Evolutionary conservation across 2,329 filamentous ascomycete genomes (phyloP).

Genomic region (Ophiostoma ulmi): DNA sequence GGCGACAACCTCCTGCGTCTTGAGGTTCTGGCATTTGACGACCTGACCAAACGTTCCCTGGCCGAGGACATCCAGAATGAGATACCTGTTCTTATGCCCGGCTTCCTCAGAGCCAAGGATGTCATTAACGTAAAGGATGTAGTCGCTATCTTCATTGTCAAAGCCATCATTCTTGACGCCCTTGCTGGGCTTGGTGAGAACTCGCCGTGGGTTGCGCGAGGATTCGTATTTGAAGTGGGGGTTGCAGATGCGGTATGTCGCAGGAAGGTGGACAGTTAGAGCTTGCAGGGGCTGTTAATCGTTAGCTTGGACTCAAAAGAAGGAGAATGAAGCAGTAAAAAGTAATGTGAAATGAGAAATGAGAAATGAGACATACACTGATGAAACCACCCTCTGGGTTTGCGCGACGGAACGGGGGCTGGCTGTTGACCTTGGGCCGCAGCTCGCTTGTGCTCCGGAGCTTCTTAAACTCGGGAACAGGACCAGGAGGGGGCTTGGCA

Average conservation of each 20-base stretch:
- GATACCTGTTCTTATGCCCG: constrained; percentile 95
- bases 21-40: constrained; percentile 97
- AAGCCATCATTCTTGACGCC: constrained; percentile 98
- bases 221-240: constrained; percentile 98
- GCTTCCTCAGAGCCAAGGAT: constrained; percentile 97
- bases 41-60: constrained; percentile 98
- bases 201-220: constrained; percentile 88
- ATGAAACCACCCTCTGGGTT: constrained; percentile 98
- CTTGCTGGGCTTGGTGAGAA: constrained; percentile 97
- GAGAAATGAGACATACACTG: constrained; percentile 58
- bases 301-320: constrained; percentile 20
- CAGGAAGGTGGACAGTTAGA: constrained; percentile 83
- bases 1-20: constrained; percentile 96
- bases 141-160: constrained; percentile 98
- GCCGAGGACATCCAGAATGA: constrained; percentile 93
- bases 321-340: neutral
- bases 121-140: constrained; percentile 98
- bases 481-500: constrained; percentile 48
- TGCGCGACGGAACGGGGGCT: constrained; percentile 86
- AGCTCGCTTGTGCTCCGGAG: constrained; percentile 68
- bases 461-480: constrained; percentile 83
- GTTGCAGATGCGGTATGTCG: constrained; percentile 97
- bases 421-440: constrained; percentile 74
- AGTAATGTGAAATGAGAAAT: constrained; percentile 17
- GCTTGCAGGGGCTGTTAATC: constrained; percentile 76